Evolutionary conservation across 352 stramenopile genomes (phyloP).

Genomic region (Phytophthora quininea): DNA sequence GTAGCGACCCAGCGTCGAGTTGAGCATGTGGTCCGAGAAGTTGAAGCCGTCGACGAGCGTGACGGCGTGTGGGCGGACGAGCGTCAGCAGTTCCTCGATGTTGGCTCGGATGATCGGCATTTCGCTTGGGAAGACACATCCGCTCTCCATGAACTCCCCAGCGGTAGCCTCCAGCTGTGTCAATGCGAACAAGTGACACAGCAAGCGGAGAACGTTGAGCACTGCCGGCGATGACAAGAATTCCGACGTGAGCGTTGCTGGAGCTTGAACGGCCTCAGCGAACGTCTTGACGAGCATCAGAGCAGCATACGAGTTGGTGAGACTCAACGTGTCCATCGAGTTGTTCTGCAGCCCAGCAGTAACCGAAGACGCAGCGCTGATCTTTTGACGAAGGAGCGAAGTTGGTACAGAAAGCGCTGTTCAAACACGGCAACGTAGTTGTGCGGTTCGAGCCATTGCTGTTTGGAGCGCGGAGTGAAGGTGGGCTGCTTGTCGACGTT

Average conservation of each 20-base stretch:
- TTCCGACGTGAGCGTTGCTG: conserved; percentile 37
- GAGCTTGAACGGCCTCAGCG: conserved; percentile 44
- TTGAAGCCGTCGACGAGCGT: conserved; percentile 80
- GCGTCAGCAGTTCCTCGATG: conserved; percentile 58
- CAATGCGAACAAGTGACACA: conserved; percentile 74
- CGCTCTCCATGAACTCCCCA: conserved; percentile 71
- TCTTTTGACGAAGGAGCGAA: conserved; percentile 49
- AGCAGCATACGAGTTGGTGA: conserved; percentile 62
- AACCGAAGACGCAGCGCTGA: conserved; percentile 32
- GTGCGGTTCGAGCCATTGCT: conserved; percentile 47
- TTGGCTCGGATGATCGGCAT: conserved; percentile 54
- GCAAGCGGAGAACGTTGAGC: conserved; percentile 53
- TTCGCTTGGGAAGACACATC: conserved; percentile 48
- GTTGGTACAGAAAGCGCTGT: conserved; percentile 62
- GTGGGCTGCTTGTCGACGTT: conserved; percentile 44
- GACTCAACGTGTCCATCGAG: conserved; percentile 58
- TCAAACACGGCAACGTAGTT: conserved; percentile 57
- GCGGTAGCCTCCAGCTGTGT: conserved; percentile 63
- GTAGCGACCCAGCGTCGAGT: conserved; percentile 76
- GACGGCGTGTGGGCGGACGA: conserved; percentile 70
- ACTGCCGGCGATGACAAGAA: conserved; percentile 27
- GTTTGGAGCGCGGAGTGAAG: conserved; percentile 28
- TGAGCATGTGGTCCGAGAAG: conserved; percentile 75
- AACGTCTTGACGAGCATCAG: conserved; percentile 60
- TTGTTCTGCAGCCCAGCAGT: conserved; percentile 55